Percentiles rank a stretch among this genome's conserved stretches.
These are phyloP conservation scores for Mortierella sp. DNA, from an alignment of 371 early-diverging fungal genomes.

Conservation along the genomic window DNA sequence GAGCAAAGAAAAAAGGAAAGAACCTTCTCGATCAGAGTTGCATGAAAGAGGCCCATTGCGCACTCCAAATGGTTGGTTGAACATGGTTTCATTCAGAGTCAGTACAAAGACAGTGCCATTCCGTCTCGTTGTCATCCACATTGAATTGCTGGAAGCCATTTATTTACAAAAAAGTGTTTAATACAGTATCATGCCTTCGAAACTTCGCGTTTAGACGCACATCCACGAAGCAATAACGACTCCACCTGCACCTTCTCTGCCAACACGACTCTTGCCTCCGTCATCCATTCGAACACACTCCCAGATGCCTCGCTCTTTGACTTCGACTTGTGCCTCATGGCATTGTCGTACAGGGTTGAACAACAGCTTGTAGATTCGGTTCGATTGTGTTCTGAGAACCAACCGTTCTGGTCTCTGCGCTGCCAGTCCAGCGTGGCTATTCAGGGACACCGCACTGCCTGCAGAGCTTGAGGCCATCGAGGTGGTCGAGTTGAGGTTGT, in stretches of 20 bases:
- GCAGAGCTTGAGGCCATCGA: conserved; percentile 28
- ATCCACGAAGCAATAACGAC: conserved; percentile 52
- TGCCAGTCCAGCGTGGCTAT: conserved; percentile 2
- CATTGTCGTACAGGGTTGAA: conserved; percentile 48
- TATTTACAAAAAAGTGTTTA: too few species aligned
- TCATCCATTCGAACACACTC: conserved; percentile 54
- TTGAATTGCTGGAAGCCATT: too few species aligned
- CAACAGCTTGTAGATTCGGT: conserved; percentile 37
- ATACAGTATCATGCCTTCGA: too few species aligned
- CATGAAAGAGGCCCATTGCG: too few species aligned
- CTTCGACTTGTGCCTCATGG: conserved; percentile 46
- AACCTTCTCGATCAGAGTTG: too few species aligned
- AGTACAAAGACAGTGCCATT: too few species aligned
- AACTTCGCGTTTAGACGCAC: conserved; percentile 38
- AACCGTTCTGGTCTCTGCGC: conserved; percentile 34
- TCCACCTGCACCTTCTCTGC: conserved; percentile 41
- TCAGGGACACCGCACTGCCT: not conserved
- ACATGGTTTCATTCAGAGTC: too few species aligned
- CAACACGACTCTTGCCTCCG: conserved; percentile 46
- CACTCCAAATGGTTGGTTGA: too few species aligned
- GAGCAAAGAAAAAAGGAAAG: too few species aligned
- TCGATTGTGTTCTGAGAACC: conserved; percentile 45
- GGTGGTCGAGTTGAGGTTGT: conserved; percentile 11
- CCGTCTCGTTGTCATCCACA: too few species aligned
- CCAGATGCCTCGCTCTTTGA: conserved; percentile 50